Evolutionary conservation across 1,284 basidiomycete genomes (phyloP).

Genomic region (Salmacisia buchloeana): DNA sequence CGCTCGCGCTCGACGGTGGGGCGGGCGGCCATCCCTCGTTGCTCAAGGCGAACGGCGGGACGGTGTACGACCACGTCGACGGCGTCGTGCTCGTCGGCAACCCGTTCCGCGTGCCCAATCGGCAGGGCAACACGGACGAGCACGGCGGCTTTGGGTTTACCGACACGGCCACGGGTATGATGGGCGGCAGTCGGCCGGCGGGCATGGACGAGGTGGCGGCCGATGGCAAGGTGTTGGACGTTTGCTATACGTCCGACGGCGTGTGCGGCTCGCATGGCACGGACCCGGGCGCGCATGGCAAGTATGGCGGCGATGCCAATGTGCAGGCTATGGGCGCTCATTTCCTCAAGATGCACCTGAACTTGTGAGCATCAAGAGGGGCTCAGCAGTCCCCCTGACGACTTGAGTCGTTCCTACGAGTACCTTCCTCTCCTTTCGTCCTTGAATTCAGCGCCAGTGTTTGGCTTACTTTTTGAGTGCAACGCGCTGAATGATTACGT

Average conservation of each 20-base stretch:
- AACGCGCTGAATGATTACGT: too few relatives aligned
- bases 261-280: slow-evolving; percentile 38
- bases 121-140: slow-evolving; percentile 43
- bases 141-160: slow-evolving; percentile 40
- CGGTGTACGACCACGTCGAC: slow-evolving; percentile 36
- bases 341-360: slow-evolving; percentile 11
- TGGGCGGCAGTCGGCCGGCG: slow-evolving; percentile 8
- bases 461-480: too few relatives aligned
- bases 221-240: slow-evolving; percentile 37
- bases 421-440: too few relatives aligned
- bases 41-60: too few relatives aligned
- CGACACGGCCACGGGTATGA: slow-evolving; percentile 24
- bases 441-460: too few relatives aligned
- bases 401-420: too few relatives aligned
- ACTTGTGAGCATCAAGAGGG: too few relatives aligned
- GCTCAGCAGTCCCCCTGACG: too few relatives aligned
- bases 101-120: slow-evolving; percentile 38
- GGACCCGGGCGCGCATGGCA: slow-evolving; percentile 29
- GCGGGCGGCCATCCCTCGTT: too few relatives aligned
- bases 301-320: slow-evolving; percentile 23
- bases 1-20: neutral
- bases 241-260: slow-evolving; percentile 43
- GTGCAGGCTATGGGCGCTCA: slow-evolving; percentile 33
- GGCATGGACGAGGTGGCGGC: slow-evolving; percentile 35
- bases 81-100: slow-evolving; percentile 48